Evolutionary conservation across 176 grass and related monocot genomes (phyloP).

Genomic region (Eragrostis nindensis): DNA sequence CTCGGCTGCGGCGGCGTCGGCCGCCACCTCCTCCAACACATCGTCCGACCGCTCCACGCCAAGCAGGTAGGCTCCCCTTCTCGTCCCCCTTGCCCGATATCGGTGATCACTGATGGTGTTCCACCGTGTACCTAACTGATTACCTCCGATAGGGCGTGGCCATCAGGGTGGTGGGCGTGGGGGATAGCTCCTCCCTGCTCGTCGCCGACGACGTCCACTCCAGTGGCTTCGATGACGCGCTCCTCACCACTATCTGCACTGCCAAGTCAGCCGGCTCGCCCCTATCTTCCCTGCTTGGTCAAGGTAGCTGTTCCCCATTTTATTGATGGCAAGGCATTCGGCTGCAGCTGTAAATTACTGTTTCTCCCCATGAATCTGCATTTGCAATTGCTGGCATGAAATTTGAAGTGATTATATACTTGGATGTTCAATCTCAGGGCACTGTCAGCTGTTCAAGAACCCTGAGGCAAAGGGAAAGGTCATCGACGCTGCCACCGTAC

Average conservation of each 20-base stretch:
- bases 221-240: conserved; percentile 61
- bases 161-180: conserved; percentile 75
- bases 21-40: conserved; percentile 79
- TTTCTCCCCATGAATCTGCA: not conserved
- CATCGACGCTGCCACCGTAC: conserved; percentile 50
- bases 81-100: not conserved
- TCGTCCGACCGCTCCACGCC: conserved; percentile 75
- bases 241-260: conserved; percentile 68
- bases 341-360: not conserved
- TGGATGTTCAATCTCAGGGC: conserved; percentile 54
- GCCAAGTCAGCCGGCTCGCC: conserved; percentile 72
- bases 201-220: conserved; percentile 60
- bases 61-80: conserved; percentile 43
- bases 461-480: conserved; percentile 54
- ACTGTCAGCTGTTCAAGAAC: conserved; percentile 63
- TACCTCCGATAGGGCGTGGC: conserved; percentile 58
- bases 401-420: conserved; percentile 5
- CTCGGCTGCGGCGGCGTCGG: conserved; percentile 92
- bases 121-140: not conserved
- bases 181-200: conserved; percentile 76
- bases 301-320: conserved; percentile 37
- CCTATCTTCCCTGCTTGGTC: conserved; percentile 57
- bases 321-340: not conserved
- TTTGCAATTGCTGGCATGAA: conserved; percentile 8
- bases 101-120: not conserved